Evolutionary conservation across 345 rosid genomes (phyloP), one percentile per base, ranked within the genome.

Genomic region (Gossypium longicalyx): DNA sequence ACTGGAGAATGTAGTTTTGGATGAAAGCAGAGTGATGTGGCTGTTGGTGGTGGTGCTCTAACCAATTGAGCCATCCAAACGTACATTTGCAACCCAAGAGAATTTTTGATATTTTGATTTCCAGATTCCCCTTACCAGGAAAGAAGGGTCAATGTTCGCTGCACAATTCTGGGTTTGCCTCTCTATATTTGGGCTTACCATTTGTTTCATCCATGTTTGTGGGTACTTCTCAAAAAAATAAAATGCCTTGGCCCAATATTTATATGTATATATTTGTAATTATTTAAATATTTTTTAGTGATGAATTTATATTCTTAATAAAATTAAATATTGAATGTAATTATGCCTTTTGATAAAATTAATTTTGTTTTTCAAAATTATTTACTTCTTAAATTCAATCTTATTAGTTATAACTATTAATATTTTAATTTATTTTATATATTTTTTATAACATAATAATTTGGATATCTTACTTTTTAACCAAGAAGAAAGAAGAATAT

Each of bases 1-100:
- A 27, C 22, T n/a, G n/a, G 38, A 27, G 25, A 15, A 51, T 17
- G 2, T 52, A 34, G 25, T 17, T 52, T 70, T 4, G 60, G 27
- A 17, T n/a, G 23, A 9, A 52, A 70, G 17, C 60, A 52, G 61
- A 70, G n/a, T 17, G 56, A 7, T 59, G 63, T 9, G 4, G 72
- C 6, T 27, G 70, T 6, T 45, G 71, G n/a, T 67, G 54, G 12
- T 12, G 71, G 7, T 12, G 43, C 72, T 17, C 59, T 49, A 12
- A 68, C 45, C 9, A 49, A 25, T 68, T 68, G 72, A 68, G 72
- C 72, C 72, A 68, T 49, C 43, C 72, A 48, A 51, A 19, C 10
- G 1, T 23, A 13, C 9, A 23, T 12, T 12, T 23, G 9, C 9
- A 48, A 68, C 57, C 0, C 9, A 34, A 49, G 10, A 22, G 0